phyloP scores from a whole-genome alignment of 768 basidiomycete genomes.

The Suillus bovinus region DNA sequence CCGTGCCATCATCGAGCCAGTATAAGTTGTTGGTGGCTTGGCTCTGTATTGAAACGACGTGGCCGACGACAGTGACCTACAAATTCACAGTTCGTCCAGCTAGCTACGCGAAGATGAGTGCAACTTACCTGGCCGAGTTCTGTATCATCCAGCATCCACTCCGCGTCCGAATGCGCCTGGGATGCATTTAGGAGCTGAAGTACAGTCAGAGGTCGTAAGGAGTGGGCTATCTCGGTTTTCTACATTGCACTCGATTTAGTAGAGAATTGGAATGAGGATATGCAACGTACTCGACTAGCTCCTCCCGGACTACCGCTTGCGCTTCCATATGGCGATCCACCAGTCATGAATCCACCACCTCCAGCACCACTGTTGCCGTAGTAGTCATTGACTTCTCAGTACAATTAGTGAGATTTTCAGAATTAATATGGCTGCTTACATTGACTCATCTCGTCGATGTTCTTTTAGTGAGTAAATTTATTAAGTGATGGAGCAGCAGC shows the following conservation, averaged over 20 bases:
- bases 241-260: slow-evolving; percentile 18
- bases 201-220: slow-evolving; percentile 75
- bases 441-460: slow-evolving; percentile 41
- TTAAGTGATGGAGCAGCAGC: slow-evolving; percentile 21
- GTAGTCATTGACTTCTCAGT: slow-evolving; percentile 38
- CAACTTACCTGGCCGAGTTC: slow-evolving; percentile 76
- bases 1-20: slow-evolving; percentile 85
- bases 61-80: slow-evolving; percentile 74
- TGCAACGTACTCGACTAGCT: slow-evolving; percentile 38
- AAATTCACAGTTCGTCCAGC: slow-evolving; percentile 1
- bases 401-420: background rate
- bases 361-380: slow-evolving; percentile 37
- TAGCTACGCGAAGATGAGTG: background rate
- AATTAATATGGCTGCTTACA: slow-evolving; percentile 29
- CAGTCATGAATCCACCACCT: slow-evolving; percentile 59
- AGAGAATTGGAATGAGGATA: background rate
- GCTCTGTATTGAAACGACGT: slow-evolving; percentile 64
- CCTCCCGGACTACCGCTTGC: slow-evolving; percentile 62
- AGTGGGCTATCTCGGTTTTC: slow-evolving; percentile 41
- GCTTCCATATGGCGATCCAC: slow-evolving; percentile 60
- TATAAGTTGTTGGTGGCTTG: slow-evolving; percentile 84
- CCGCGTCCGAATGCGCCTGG: slow-evolving; percentile 88
- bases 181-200: slow-evolving; percentile 71
- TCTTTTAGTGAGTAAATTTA: slow-evolving; percentile 13
- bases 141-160: slow-evolving; percentile 80